These are phyloP conservation scores for Epithele typhae DNA, from an alignment of 768 basidiomycete genomes.

Conservation along the genomic window DNA sequence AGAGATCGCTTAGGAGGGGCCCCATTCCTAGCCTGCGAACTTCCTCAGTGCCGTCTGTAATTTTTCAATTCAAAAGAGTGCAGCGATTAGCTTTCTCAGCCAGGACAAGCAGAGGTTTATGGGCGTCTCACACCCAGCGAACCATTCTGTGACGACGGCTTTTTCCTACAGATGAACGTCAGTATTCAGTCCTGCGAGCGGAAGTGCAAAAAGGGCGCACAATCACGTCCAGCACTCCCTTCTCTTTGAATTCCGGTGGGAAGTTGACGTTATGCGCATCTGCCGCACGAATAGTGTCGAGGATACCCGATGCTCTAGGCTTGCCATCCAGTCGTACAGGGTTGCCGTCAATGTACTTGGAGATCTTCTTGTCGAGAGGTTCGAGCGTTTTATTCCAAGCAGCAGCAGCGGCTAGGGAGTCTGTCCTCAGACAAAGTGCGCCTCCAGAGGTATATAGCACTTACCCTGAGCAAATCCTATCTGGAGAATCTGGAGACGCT, in stretches of 20 bases:
- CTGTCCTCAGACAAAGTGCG: background rate
- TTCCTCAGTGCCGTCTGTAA: constrained; percentile 68
- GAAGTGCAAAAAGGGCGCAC: constrained; percentile 22
- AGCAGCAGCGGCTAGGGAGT: constrained; percentile 52
- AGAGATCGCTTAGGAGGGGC: constrained; percentile 59
- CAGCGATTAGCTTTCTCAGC: background rate
- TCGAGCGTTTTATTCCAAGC: constrained; percentile 59
- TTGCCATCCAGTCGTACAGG: constrained; percentile 72
- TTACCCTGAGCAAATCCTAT: constrained; percentile 63
- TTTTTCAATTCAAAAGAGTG: background rate
- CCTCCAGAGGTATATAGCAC: no score
- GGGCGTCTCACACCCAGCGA: constrained; percentile 47
- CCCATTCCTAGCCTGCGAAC: constrained; percentile 77
- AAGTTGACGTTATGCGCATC: constrained; percentile 67
- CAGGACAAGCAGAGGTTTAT: background rate
- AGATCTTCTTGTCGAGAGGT: constrained; percentile 59
- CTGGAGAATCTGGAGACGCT: constrained; percentile 58
- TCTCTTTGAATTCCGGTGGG: constrained; percentile 69
- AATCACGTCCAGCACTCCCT: constrained; percentile 50
- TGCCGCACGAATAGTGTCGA: constrained; percentile 70
- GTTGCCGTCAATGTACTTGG: constrained; percentile 62
- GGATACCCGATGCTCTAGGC: constrained; percentile 69
- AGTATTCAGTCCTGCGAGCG: background rate
- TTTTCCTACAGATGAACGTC: constrained; percentile 43
- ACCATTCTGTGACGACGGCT: constrained; percentile 79